Base-by-base conservation (phyloP, 345 rosid genomes). In the Trapa bicornis region DNA sequence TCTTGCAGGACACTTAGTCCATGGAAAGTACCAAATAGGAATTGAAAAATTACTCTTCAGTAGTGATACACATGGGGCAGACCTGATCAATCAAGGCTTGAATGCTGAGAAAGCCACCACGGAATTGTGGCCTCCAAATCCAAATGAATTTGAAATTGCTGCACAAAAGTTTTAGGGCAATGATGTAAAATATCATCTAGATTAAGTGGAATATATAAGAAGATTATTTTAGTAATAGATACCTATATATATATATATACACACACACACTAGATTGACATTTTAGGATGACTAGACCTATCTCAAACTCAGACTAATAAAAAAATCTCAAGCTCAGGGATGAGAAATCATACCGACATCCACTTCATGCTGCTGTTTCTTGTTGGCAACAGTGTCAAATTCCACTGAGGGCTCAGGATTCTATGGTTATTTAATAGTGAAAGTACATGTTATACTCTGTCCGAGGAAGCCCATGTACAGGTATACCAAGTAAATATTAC, bases 71-170 rank as follows among this genome's bases (percentile, higher is more conserved):
- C 29, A 22, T 22, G 29, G 29, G 29, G 29, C 29, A 22, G 29
- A 22, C 29, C 29, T 22, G 29, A 22, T 22, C 29, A 22, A 22
- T 91, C 89, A 95, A 43, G 99, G 94, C 75, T 80, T 89, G 81
- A 85, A 94, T 35, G 96, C 81, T 53, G 97, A 87, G 74, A 94
- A 94, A 2, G 88, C 89, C 37, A 89, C 99, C 0, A 94, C 99
- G 0, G 99, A 89, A 88, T 95, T 95, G 80, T 95, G 99, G 79
- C 99, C 99, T 65, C 97, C 97, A 6, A 95, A 95, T 47, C 99
- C 97, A 0, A 91, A 95, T 1, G 99, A 95, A 78, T 95, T 91
- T 57, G 97, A 91, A 68, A 95, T 95, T 67, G 87, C 97, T 95
- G 81, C 68, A 75, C 64, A 66, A 12, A 0, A 56, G 70, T 1